phyloP scores from a whole-genome alignment of 306 rosid species.

The Vigna reflexopilosa region DNA sequence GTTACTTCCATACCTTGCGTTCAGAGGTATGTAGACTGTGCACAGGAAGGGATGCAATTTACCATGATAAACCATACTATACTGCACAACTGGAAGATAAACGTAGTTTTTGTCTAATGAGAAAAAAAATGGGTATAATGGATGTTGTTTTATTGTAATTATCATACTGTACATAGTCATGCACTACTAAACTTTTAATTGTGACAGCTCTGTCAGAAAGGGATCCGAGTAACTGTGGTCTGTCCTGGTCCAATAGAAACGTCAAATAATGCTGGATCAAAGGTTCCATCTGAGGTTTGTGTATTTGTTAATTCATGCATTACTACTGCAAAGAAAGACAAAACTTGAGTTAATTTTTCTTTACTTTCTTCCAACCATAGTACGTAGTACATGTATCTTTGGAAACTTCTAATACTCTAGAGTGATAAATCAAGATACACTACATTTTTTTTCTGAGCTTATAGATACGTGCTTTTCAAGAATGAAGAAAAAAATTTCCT shows the following conservation, averaged over 20 bases:
- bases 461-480: background rate
- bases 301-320: slow-evolving; percentile 34
- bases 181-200: slow-evolving; percentile 31
- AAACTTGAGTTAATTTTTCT: slow-evolving; percentile 28
- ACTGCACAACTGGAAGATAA: slow-evolving; percentile 11
- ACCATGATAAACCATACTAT: slow-evolving; percentile 21
- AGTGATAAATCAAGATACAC: slow-evolving; percentile 22
- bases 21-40: slow-evolving; percentile 72
- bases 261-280: slow-evolving; percentile 55
- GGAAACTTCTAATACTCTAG: slow-evolving; percentile 31
- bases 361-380: slow-evolving; percentile 30
- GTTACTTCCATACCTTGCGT: slow-evolving; percentile 89
- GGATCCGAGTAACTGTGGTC: slow-evolving; percentile 83
- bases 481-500: slow-evolving; percentile 20
- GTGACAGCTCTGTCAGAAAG: slow-evolving; percentile 77
- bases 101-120: slow-evolving; percentile 15
- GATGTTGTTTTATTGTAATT: slow-evolving; percentile 20
- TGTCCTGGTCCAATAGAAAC: slow-evolving; percentile 98
- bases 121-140: slow-evolving; percentile 2
- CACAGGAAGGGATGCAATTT: slow-evolving; percentile 24
- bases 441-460: slow-evolving; percentile 22
- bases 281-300: slow-evolving; percentile 72
- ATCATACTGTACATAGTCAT: slow-evolving; percentile 17
- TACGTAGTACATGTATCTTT: slow-evolving; percentile 15
- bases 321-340: slow-evolving; percentile 34